Evolutionary conservation across 192 early-diverging fungal genomes (phyloP).

Genomic region (Dissophora globulifera): DNA sequence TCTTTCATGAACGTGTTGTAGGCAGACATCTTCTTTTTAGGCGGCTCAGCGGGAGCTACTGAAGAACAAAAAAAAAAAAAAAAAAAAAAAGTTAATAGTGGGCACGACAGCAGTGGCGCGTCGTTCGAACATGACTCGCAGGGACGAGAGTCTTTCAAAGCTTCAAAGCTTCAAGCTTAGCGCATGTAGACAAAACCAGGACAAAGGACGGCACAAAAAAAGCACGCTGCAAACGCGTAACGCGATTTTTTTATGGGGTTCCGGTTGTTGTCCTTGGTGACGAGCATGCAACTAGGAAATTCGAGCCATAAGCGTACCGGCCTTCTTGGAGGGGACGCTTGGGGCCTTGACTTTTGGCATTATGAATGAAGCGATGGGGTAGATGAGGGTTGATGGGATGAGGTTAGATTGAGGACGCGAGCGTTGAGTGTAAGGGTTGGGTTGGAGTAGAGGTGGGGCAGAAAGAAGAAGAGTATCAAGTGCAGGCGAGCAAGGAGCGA

Average conservation of each 20-base stretch:
- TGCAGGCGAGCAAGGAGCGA: background rate
- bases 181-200: background rate
- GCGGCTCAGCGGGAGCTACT: conserved; percentile 13
- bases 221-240: background rate
- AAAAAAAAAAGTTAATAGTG: too few relatives aligned
- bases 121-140: too few relatives aligned
- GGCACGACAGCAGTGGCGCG: background rate
- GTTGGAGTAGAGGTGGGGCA: background rate
- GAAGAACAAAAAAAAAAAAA: background rate
- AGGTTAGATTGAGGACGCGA: background rate
- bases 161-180: background rate
- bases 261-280: too few relatives aligned
- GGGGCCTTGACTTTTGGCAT: conserved; percentile 55
- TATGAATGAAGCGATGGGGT: background rate
- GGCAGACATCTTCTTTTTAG: conserved; percentile 64
- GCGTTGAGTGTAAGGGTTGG: background rate
- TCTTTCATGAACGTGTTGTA: conserved; percentile 78
- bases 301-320: conserved; percentile 23
- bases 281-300: too few relatives aligned
- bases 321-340: conserved; percentile 32
- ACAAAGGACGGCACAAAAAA: background rate
- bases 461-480: background rate
- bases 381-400: conserved; percentile 5
- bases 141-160: too few relatives aligned
- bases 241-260: too few relatives aligned